Percentiles rank a stretch among this genome's conserved stretches.
phyloP scores from a whole-genome alignment of 805 yeast genomes.

The Teunomyces atbi region DNA sequence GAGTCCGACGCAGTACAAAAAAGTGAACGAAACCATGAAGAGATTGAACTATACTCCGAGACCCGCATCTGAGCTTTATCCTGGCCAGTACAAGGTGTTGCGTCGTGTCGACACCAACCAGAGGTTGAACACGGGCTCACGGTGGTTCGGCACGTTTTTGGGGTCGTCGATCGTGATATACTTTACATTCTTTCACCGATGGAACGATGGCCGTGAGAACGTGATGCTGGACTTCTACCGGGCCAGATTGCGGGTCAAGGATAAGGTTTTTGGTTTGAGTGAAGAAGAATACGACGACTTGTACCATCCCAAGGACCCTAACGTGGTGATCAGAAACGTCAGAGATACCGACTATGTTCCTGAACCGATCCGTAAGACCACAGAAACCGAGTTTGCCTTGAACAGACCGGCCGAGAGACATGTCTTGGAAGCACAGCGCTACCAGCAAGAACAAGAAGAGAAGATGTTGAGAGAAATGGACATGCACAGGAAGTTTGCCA shows the following conservation, averaged over 20 bases:
- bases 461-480: slow-evolving; percentile 34
- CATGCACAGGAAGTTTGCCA: slow-evolving; percentile 20
- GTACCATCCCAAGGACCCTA: slow-evolving; percentile 41
- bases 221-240: slow-evolving; percentile 69
- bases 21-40: slow-evolving; percentile 71
- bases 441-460: slow-evolving; percentile 67
- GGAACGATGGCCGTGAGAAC: slow-evolving; percentile 84
- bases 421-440: slow-evolving; percentile 69
- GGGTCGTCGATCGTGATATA: slow-evolving; percentile 52
- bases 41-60: slow-evolving; percentile 73
- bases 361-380: slow-evolving; percentile 41
- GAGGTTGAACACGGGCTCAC: slow-evolving; percentile 59
- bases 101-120: slow-evolving; percentile 53
- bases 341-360: slow-evolving; percentile 44
- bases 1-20: slow-evolving; percentile 64
- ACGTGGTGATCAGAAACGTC: slow-evolving; percentile 41
- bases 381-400: slow-evolving; percentile 48
- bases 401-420: slow-evolving; percentile 73
- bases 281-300: slow-evolving; percentile 66
- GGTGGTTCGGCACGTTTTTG: slow-evolving; percentile 51
- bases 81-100: slow-evolving; percentile 75
- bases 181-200: slow-evolving; percentile 69
- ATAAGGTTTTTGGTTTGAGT: slow-evolving; percentile 52
- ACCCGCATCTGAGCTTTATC: slow-evolving; percentile 70
- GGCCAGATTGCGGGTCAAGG: slow-evolving; percentile 55